Percentiles rank a stretch among this genome's conserved stretches.
phyloP scores from a whole-genome alignment of 768 basidiomycete genomes.

The Lactifluus volemus region DNA sequence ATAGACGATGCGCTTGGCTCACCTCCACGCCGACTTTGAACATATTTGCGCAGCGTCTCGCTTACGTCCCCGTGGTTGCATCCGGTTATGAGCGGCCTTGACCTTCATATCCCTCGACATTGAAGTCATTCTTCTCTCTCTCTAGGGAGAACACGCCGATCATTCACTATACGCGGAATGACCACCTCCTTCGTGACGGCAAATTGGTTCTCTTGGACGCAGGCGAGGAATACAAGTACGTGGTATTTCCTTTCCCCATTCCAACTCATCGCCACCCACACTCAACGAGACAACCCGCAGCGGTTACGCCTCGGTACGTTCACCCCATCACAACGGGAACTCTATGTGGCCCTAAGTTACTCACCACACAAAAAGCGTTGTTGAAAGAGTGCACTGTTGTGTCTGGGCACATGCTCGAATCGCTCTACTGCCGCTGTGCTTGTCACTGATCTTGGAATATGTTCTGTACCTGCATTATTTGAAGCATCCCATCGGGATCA shows the following conservation, averaged over 20 bases:
- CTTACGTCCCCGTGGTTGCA: constrained; percentile 98
- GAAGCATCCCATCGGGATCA: constrained; percentile 87
- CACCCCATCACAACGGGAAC: constrained; percentile 66
- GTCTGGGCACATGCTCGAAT: constrained; percentile 60
- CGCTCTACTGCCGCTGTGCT: constrained; percentile 58
- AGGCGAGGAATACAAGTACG: constrained; percentile 85
- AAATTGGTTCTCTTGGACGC: constrained; percentile 87
- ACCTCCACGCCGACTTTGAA: constrained; percentile 78
- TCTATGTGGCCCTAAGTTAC: constrained; percentile 77
- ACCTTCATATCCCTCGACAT: too few species aligned
- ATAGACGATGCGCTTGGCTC: constrained; percentile 81
- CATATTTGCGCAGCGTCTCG: constrained; percentile 79
- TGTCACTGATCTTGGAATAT: constrained; percentile 53
- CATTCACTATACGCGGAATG: constrained; percentile 95
- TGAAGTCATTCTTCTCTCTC: too few species aligned
- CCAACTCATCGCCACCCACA: background rate
- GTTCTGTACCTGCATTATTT: constrained; percentile 87
- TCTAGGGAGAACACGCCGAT: constrained; percentile 78
- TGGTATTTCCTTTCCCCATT: constrained; percentile 4
- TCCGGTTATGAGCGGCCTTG: too few species aligned
- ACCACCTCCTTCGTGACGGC: constrained; percentile 57
- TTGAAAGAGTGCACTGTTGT: too few species aligned
- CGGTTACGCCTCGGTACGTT: constrained; percentile 86
- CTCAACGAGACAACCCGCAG: constrained; percentile 30
- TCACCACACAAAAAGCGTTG: too few species aligned